Base-by-base conservation (phyloP, 805 yeast genomes). In the Alloascoidea hylecoeti region DNA sequence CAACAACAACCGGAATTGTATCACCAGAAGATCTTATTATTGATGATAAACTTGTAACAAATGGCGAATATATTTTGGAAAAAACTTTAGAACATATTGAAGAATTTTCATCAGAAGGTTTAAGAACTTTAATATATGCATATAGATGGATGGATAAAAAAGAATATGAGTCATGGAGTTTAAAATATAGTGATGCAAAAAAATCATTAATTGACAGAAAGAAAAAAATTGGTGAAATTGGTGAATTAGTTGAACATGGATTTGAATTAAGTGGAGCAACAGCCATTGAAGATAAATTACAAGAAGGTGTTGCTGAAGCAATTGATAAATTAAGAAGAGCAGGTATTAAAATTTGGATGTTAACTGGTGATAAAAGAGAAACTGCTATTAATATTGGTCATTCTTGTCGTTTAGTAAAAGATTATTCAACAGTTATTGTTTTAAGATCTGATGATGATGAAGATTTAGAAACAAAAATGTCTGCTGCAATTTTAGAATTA, bases 301-400 rank as follows among this genome's bases (percentile, higher is more conserved):
- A 92, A 58, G 80, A 78, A 16, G 99, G 98, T n/a, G 98, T 92
- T 4, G 80, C 96, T 16, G 95, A 88, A 39, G 73, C 97, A 0
- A 88, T 92, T 44, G 96, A 85, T 41, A 86, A 85, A 50, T 66
- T 92, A 37, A 72, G 95, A 48, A 68, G 94, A 44, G 97, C 99
- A 0, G 95, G 95, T 2, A 85, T 92, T 41, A 84, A 79, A 50
- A 60, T 92, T 66, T 92, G 99, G 99, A 92, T 92, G 96, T 63
- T 92, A 36, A 92, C 99, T 0, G 99, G 99, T 35, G 99, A 92
- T 55, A 94, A 94, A 53, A 66, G 96, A 42, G 99, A 92, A 57
- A 92, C 99, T 0, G 99, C 99, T 1, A 86, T 92, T 43, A 92
- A 86, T 51, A 89, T 92, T 56, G 98, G 97, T 1, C 83, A 88